These are phyloP conservation scores for Eutypella sp. DNA, from an alignment of 2,329 filamentous ascomycete genomes.

Conservation along the genomic window DNA sequence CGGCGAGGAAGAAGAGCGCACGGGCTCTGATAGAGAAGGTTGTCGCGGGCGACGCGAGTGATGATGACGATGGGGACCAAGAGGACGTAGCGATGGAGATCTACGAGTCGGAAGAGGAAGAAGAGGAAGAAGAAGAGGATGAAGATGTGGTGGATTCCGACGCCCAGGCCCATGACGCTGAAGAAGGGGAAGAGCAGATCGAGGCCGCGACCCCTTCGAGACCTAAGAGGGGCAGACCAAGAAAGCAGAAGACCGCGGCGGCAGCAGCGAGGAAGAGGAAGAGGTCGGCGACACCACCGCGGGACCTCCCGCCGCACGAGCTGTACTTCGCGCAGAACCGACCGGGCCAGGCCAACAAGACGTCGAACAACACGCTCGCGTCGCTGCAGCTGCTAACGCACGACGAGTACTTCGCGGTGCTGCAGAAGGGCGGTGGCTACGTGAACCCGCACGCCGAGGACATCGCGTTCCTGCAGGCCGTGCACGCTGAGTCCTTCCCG, in stretches of 20 bases:
- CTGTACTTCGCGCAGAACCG: conserved; percentile 92
- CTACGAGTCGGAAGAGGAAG: conserved; percentile 19
- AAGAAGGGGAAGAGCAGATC: conserved; percentile 13
- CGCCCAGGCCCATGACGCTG: no score
- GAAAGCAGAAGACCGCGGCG: no score
- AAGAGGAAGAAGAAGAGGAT: conserved; percentile 19
- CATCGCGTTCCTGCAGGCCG: conserved; percentile 62
- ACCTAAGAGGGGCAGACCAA: conserved; percentile 44
- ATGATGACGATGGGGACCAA: conserved; percentile 56
- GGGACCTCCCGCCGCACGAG: conserved; percentile 80
- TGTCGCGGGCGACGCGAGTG: conserved; percentile 57
- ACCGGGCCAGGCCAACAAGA: conserved; percentile 72
- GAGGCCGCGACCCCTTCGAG: conserved; percentile 37
- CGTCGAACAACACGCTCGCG: conserved; percentile 78
- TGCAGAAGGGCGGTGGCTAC: conserved; percentile 58
- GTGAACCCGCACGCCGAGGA: conserved; percentile 66
- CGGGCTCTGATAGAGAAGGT: conserved; percentile 69
- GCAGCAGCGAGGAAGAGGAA: conserved; percentile 36
- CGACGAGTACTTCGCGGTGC: conserved; percentile 79
- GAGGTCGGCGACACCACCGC: conserved; percentile 73
- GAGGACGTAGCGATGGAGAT: conserved; percentile 11
- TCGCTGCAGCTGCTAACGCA: conserved; percentile 75
- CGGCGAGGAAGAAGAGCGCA: conserved; percentile 81
- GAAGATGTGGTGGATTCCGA: no score
- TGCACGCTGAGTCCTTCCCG: conserved; percentile 77